Evolutionary conservation across 1,284 basidiomycete species (phyloP).

Genomic region (Schizopora paradoxa): DNA sequence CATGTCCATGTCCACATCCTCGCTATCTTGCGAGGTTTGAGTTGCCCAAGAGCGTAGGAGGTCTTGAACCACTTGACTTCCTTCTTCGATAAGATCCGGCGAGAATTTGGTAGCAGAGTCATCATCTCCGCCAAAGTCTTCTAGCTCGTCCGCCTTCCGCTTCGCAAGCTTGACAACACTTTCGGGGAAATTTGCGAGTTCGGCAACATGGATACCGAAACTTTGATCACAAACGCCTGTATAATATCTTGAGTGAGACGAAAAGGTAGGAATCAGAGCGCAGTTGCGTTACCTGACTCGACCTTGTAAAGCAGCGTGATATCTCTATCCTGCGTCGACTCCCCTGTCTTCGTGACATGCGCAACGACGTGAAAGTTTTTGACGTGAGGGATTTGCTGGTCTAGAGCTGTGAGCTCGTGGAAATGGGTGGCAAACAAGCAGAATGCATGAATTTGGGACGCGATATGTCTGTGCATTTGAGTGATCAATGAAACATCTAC

Average conservation of each 20-base stretch:
- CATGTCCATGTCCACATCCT: conserved; percentile 53
- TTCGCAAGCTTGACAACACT: conserved; percentile 93
- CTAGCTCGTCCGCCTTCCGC: conserved; percentile 92
- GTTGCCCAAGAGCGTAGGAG: conserved; percentile 75
- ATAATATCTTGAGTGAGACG: neutral
- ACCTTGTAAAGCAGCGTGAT: conserved; percentile 96
- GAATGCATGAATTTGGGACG: conserved; percentile 85
- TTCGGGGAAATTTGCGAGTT: conserved; percentile 94
- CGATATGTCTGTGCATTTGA: conserved; percentile 72
- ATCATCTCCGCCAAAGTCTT: conserved; percentile 73
- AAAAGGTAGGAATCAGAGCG: neutral
- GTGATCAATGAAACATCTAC: conserved; percentile 3
- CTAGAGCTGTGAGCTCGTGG: conserved; percentile 92
- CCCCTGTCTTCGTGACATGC: conserved; percentile 67
- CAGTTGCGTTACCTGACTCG: conserved; percentile 62
- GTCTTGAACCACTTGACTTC: conserved; percentile 76
- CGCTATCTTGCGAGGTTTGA: conserved; percentile 24
- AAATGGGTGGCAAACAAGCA: conserved; percentile 98
- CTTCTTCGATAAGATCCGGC: conserved; percentile 66
- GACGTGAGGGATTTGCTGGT: conserved; percentile 82
- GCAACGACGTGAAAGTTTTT: conserved; percentile 96
- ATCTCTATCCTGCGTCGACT: conserved; percentile 66
- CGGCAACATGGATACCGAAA: conserved; percentile 97
- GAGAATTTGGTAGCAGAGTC: conserved; percentile 44
- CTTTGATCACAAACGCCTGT: conserved; percentile 90